These are phyloP conservation scores for Cercospora brassicicola DNA, from an alignment of 2,329 filamentous ascomycete species.

Conservation along the genomic window DNA sequence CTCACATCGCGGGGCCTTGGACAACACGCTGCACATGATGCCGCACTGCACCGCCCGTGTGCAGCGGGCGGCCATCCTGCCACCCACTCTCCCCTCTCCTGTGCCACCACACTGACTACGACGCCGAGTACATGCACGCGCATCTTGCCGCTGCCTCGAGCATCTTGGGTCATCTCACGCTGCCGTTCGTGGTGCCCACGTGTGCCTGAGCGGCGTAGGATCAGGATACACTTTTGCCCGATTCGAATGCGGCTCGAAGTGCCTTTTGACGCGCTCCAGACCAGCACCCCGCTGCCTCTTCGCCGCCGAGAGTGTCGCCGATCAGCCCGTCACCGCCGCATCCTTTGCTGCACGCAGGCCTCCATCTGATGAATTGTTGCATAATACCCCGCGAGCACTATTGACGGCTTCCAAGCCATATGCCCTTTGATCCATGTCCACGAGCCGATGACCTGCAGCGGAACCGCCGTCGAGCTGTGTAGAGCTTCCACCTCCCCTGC, in stretches of 20 bases:
- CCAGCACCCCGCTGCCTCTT: neutral
- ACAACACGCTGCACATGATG: neutral
- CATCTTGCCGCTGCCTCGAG: neutral
- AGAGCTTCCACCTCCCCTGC: conserved; percentile 14
- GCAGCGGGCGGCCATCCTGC: conserved; percentile 1
- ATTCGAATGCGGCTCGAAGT: neutral
- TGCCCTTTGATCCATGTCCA: neutral
- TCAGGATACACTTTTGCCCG: too few species aligned
- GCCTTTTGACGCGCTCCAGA: neutral
- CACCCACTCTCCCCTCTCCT: conserved; percentile 8
- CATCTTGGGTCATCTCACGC: conserved; percentile 3
- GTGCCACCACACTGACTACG: conserved; percentile 2
- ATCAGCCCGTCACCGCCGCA: conserved; percentile 7
- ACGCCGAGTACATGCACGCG: neutral
- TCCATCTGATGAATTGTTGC: conserved; percentile 9
- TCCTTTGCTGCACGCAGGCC: neutral
- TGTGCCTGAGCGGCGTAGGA: neutral
- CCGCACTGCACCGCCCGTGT: neutral
- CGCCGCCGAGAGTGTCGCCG: neutral
- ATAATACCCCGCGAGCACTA: conserved; percentile 9
- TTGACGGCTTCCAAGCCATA: neutral
- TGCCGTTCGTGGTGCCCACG: neutral
- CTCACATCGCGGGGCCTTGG: conserved; percentile 1
- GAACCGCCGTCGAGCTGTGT: conserved; percentile 10
- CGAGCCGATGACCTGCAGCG: conserved; percentile 9